These are phyloP conservation scores for Linnemannia hyalina DNA, from an alignment of 192 early-diverging fungal species.

Conservation along the genomic window DNA sequence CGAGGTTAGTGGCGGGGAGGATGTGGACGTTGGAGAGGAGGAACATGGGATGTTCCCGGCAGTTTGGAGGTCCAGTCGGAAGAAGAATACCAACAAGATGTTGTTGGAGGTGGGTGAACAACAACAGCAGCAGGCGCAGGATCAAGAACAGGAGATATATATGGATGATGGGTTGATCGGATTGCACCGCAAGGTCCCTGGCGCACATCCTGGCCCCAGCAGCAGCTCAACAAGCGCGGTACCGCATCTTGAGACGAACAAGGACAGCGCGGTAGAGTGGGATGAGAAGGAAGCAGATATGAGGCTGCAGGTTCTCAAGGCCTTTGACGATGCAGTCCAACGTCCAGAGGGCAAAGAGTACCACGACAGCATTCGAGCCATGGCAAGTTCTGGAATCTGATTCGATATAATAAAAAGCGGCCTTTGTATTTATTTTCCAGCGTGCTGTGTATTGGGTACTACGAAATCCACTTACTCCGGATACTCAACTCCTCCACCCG, in stretches of 20 bases:
- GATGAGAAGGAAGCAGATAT: conserved; percentile 5
- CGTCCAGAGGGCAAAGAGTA: conserved; percentile 1
- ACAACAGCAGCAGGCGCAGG: too few species aligned
- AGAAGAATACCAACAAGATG: background rate
- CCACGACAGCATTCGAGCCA: background rate
- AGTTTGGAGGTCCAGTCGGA: background rate
- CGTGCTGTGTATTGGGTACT: background rate
- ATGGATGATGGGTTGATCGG: background rate
- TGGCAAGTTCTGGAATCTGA: background rate
- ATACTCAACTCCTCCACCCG: background rate
- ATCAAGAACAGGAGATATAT: background rate
- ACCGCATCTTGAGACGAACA: background rate
- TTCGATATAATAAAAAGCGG: background rate
- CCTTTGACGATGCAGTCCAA: background rate
- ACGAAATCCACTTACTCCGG: background rate
- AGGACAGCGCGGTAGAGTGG: background rate
- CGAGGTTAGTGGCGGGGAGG: background rate
- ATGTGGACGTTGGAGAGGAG: background rate
- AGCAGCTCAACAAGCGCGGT: background rate
- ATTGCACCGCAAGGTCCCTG: background rate
- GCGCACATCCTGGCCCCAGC: background rate
- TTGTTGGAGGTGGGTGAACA: background rate
- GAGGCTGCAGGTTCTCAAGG: background rate
- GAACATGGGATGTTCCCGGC: background rate
- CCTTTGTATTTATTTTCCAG: background rate